Conservation (phyloP, 73 alveolate species). For the Tetrahymena borealis region DNA sequence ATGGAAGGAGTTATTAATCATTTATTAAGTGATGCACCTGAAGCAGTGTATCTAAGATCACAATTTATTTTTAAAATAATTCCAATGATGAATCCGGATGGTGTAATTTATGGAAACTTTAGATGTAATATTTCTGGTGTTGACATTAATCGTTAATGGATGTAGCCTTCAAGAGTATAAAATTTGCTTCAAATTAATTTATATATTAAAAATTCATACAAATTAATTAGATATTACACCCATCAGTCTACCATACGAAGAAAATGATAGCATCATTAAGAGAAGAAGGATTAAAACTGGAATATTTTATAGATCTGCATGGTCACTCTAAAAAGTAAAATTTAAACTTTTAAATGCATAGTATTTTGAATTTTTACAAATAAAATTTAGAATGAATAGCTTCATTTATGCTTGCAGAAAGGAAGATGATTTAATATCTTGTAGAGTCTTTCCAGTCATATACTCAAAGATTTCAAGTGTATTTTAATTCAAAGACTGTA, state of each 20-base stretch:
- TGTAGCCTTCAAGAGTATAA: constrained; percentile 5
- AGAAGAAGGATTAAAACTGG: constrained; percentile 3
- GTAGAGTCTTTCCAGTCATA: background rate
- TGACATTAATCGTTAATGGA: constrained; percentile 14
- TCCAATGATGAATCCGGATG: constrained; percentile 46
- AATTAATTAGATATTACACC: background rate
- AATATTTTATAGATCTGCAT: constrained; percentile 21
- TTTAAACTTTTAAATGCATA: background rate
- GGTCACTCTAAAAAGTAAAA: constrained; percentile 25
- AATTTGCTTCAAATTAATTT: background rate
- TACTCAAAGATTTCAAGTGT: background rate
- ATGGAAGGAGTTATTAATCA: constrained; percentile 21
- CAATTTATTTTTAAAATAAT: background rate
- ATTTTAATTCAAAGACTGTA: background rate
- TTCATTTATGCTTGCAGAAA: background rate
- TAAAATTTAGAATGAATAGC: background rate
- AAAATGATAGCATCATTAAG: background rate
- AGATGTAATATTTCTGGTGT: constrained; percentile 22
- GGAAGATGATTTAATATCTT: background rate
- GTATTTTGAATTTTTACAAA: background rate
- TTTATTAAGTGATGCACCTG: constrained; percentile 7
- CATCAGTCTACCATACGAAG: background rate
- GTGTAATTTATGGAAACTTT: constrained; percentile 28
- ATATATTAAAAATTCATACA: background rate
- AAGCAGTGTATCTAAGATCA: background rate